Conservation (phyloP, 768 basidiomycete species). For the Sutorius australiensis region DNA sequence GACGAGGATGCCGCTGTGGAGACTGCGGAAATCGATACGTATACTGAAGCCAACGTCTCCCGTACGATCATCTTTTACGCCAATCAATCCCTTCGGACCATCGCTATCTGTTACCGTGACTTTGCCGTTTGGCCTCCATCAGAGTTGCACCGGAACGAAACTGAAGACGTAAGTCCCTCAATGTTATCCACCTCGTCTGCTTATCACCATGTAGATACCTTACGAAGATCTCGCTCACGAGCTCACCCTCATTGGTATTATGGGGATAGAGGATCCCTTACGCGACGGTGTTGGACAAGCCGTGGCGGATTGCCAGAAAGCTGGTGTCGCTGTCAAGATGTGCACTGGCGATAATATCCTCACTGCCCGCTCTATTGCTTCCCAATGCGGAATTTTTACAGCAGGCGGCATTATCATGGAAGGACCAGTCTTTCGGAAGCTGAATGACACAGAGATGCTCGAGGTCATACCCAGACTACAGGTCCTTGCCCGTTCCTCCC, state of each 20-base stretch:
- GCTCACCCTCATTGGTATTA: constrained; percentile 83
- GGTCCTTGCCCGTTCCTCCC: constrained; percentile 95
- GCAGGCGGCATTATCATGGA: constrained; percentile 97
- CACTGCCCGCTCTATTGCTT: constrained; percentile 93
- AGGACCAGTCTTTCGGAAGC: constrained; percentile 85
- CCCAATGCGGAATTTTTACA: constrained; percentile 93
- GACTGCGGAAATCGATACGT: constrained; percentile 57
- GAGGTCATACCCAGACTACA: constrained; percentile 90
- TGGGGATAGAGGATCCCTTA: constrained; percentile 95
- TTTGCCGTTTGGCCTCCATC: constrained; percentile 81
- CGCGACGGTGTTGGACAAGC: constrained; percentile 87
- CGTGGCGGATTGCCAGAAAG: constrained; percentile 79
- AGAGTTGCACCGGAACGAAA: constrained; percentile 36
- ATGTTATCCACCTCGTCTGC: background rate
- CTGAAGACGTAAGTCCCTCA: constrained; percentile 50
- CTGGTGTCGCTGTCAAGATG: constrained; percentile 96
- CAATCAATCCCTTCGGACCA: constrained; percentile 91
- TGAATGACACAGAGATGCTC: constrained; percentile 64
- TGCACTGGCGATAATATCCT: constrained; percentile 97
- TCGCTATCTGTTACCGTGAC: constrained; percentile 91
- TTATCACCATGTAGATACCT: constrained; percentile 45
- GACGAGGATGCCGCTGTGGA: constrained; percentile 40
- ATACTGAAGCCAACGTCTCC: constrained; percentile 76
- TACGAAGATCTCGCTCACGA: constrained; percentile 67
- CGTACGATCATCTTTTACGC: constrained; percentile 98